Evolutionary conservation across 1,284 basidiomycete genomes (phyloP).

Genomic region (Heterobasidion occidentale): DNA sequence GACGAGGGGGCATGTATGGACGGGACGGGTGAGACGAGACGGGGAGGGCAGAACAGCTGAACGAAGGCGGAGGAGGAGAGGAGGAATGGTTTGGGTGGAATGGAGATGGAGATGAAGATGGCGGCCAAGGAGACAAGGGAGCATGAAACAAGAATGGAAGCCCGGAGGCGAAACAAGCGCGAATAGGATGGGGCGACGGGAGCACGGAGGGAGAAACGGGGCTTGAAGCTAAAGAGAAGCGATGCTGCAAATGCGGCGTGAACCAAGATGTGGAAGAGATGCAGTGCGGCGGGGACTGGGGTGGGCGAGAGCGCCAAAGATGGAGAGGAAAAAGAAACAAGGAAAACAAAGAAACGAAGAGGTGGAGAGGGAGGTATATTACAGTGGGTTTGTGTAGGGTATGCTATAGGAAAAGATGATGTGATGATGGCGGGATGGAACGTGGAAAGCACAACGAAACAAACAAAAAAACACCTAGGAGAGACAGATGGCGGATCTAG

Average conservation of each 20-base stretch:
- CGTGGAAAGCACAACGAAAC: background rate
- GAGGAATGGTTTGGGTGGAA: too few species aligned
- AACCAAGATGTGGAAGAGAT: background rate
- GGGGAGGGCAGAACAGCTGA: too few species aligned
- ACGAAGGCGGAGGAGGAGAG: too few species aligned
- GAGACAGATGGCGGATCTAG: background rate
- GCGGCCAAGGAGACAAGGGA: too few species aligned
- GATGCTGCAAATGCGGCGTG: background rate
- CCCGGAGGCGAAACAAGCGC: background rate
- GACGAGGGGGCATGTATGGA: too few species aligned
- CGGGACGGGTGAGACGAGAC: too few species aligned
- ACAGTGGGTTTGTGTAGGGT: background rate
- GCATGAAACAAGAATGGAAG: too few species aligned
- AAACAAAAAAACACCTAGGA: conserved; percentile 10
- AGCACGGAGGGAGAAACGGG: background rate
- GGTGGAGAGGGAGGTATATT: conserved; percentile 9
- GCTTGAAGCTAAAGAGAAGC: background rate
- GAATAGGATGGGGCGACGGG: background rate
- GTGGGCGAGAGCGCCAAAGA: background rate
- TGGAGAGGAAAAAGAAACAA: background rate
- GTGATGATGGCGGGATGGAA: background rate
- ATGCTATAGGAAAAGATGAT: background rate
- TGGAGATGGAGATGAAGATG: too few species aligned
- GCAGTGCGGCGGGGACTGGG: background rate
- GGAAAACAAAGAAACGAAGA: background rate